A percentile compares a stretch with the other conserved stretches of the same genome.
Conservation (phyloP, 805 yeast genomes). For the Tetrapisispora nanseiensis region DNA sequence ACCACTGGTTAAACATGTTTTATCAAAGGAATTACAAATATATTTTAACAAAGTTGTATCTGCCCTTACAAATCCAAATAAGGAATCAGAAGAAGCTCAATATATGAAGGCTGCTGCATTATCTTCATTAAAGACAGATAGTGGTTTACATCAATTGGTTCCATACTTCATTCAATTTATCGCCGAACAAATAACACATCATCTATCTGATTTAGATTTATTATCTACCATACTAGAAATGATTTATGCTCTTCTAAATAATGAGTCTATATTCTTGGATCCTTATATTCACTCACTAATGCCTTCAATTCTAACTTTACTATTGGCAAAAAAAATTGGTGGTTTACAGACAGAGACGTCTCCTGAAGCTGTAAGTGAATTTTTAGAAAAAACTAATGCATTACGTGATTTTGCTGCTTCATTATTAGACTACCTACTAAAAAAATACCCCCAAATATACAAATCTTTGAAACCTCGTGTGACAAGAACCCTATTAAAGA, state of each 20-base stretch:
- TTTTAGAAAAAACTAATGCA: conserved; percentile 38
- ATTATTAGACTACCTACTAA: conserved; percentile 66
- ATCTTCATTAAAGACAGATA: conserved; percentile 76
- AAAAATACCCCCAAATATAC: conserved; percentile 73
- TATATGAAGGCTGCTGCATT: conserved; percentile 69
- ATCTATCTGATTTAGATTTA: conserved; percentile 59
- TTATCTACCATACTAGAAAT: conserved; percentile 82
- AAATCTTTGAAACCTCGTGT: conserved; percentile 87
- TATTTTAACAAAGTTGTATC: conserved; percentile 86
- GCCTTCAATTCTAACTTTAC: conserved; percentile 89
- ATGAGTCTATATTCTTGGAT: conserved; percentile 78
- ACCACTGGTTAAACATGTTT: conserved; percentile 89
- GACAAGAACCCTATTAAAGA: conserved; percentile 83
- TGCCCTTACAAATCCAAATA: conserved; percentile 54
- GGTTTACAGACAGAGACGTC: conserved; percentile 28
- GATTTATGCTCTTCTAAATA: conserved; percentile 71
- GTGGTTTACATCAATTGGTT: conserved; percentile 91
- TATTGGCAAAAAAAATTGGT: conserved; percentile 86
- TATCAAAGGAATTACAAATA: conserved; percentile 86
- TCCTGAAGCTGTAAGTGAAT: conserved; percentile 20
- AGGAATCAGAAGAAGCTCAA: conserved; percentile 29
- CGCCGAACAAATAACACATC: conserved; percentile 89
- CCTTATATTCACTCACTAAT: conserved; percentile 93
- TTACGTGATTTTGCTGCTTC: conserved; percentile 86
- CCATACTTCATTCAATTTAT: conserved; percentile 95